Evolutionary conservation across 306 rosid species (phyloP).

Genomic region (Gastrolobium villosum): DNA sequence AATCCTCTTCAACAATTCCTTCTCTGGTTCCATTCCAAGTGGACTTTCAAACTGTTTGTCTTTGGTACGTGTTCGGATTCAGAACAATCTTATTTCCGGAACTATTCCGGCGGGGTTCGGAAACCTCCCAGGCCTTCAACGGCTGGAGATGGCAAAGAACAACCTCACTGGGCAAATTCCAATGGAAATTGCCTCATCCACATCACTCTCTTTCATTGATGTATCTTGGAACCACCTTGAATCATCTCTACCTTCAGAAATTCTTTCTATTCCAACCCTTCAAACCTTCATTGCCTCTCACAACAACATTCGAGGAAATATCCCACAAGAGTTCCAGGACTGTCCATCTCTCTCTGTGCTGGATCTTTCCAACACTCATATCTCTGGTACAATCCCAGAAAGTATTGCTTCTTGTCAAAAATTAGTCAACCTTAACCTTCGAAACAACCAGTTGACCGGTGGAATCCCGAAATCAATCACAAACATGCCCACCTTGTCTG

Average conservation of each 20-base stretch:
- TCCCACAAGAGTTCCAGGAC: slow-evolving; percentile 79
- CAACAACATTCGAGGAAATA: slow-evolving; percentile 68
- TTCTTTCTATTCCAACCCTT: slow-evolving; percentile 75
- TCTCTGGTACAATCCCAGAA: slow-evolving; percentile 76
- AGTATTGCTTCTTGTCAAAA: slow-evolving; percentile 84
- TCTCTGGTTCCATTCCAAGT: slow-evolving; percentile 77
- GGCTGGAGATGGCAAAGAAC: slow-evolving; percentile 85
- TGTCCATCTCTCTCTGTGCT: slow-evolving; percentile 81
- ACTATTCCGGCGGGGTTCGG: slow-evolving; percentile 83
- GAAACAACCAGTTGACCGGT: slow-evolving; percentile 71
- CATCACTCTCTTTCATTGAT: slow-evolving; percentile 86
- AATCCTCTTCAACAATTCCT: slow-evolving; percentile 87
- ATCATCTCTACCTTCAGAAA: slow-evolving; percentile 72
- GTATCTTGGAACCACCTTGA: slow-evolving; percentile 77
- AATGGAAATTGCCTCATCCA: slow-evolving; percentile 65
- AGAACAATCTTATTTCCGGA: slow-evolving; percentile 79
- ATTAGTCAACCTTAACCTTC: slow-evolving; percentile 75
- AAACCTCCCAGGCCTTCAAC: slow-evolving; percentile 68
- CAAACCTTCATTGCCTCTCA: slow-evolving; percentile 84
- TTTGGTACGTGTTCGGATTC: slow-evolving; percentile 80
- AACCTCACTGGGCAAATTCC: slow-evolving; percentile 80
- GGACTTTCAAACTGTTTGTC: slow-evolving; percentile 77
- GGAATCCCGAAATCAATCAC: slow-evolving; percentile 74
- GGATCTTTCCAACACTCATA: slow-evolving; percentile 70
- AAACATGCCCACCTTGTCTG: slow-evolving; percentile 77